Evolutionary conservation across 2,329 filamentous ascomycete genomes (phyloP).

Genomic region (Madurella mycetomatis): DNA sequence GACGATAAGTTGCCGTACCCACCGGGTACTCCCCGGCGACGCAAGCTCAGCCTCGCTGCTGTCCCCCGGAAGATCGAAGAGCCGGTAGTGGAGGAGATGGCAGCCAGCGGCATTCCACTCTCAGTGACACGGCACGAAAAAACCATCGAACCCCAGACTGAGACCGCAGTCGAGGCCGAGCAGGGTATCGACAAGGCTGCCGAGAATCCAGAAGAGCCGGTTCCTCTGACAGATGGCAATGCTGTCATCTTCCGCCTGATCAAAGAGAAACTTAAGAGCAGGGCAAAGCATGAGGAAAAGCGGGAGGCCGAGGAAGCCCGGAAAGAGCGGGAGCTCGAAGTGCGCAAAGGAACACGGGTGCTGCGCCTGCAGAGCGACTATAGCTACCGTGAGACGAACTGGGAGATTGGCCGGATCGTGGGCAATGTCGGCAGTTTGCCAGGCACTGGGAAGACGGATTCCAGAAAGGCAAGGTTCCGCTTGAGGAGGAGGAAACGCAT

Average conservation of each 20-base stretch:
- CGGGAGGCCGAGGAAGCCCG: conserved; percentile 16
- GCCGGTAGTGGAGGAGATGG: conserved; percentile 34
- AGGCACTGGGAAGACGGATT: conserved; percentile 42
- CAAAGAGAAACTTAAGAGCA: conserved; percentile 21
- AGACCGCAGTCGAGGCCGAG: neutral
- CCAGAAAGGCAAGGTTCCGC: conserved; percentile 47
- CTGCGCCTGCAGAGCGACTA: conserved; percentile 51
- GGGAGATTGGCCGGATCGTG: conserved; percentile 52
- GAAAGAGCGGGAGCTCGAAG: conserved; percentile 37
- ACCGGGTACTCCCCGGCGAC: conserved; percentile 65
- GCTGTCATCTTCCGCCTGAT: conserved; percentile 21
- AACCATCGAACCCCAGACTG: conserved; percentile 6
- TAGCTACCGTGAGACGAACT: conserved; percentile 58
- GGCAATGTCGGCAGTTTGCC: conserved; percentile 27
- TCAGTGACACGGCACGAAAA: conserved; percentile 30
- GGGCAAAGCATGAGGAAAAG: conserved; percentile 13
- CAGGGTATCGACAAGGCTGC: conserved; percentile 1
- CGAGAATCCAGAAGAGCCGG: neutral
- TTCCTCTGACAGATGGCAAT: conserved; percentile 18
- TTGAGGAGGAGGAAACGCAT: conserved; percentile 22
- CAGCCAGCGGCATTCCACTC: conserved; percentile 33
- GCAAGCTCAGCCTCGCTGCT: conserved; percentile 70
- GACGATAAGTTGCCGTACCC: conserved; percentile 75
- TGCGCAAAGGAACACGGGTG: conserved; percentile 38
- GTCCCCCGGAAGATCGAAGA: conserved; percentile 36